A percentile compares a stretch with the other conserved stretches of the same genome.
phyloP scores from a whole-genome alignment of 208 protist species.

The Herpetomonas tarakana region DNA sequence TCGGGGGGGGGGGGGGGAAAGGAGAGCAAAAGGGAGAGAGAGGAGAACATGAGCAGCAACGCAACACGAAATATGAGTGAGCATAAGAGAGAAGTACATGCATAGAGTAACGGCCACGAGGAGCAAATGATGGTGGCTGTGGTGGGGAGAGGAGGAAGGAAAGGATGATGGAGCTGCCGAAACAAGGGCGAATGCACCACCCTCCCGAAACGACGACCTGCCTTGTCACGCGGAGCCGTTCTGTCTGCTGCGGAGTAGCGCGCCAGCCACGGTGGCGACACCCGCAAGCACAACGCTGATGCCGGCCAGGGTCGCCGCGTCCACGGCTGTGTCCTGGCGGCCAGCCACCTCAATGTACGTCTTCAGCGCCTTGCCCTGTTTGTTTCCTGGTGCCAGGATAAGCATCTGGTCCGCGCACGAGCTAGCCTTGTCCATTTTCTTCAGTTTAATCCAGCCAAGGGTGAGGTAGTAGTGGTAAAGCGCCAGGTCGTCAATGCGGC shows the following conservation, averaged over 20 bases:
- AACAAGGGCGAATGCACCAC: too few relatives aligned
- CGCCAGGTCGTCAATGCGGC: constrained; percentile 30
- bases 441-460: constrained; percentile 75
- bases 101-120: too few relatives aligned
- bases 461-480: constrained; percentile 74
- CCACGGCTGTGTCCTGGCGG: constrained; percentile 18
- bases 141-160: too few relatives aligned
- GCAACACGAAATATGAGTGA: too few relatives aligned
- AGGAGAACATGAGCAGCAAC: too few relatives aligned
- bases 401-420: constrained; percentile 59
- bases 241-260: constrained; percentile 7
- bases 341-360: constrained; percentile 39
- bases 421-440: constrained; percentile 44
- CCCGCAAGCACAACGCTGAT: constrained; percentile 23
- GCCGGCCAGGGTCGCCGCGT: constrained; percentile 24
- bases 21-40: too few relatives aligned
- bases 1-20: too few relatives aligned
- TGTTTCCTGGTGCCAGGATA: constrained; percentile 36
- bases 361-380: constrained; percentile 47
- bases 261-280: constrained; percentile 18
- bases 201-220: too few relatives aligned
- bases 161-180: too few relatives aligned
- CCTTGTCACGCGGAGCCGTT: too few relatives aligned
- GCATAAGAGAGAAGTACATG: too few relatives aligned
- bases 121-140: too few relatives aligned